phyloP scores from a whole-genome alignment of 2,329 filamentous ascomycete genomes.

The Diplodia corticola region DNA sequence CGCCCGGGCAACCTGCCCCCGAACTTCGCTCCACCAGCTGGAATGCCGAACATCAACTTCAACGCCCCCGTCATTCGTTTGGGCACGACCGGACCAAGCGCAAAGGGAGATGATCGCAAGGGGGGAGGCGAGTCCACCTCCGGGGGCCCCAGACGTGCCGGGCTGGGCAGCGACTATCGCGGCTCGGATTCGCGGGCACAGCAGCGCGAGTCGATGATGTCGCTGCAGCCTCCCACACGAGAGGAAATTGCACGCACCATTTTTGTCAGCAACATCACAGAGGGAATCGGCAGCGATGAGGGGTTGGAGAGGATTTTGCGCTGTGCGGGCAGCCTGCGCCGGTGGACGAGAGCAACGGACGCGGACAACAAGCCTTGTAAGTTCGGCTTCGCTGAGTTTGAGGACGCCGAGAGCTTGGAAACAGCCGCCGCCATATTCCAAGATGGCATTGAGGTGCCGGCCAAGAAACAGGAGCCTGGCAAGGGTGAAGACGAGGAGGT shows the following conservation, averaged over 20 bases:
- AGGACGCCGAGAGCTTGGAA: conserved; percentile 83
- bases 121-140: conserved; percentile 42
- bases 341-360: conserved; percentile 79
- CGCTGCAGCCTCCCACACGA: conserved; percentile 75
- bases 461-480: conserved; percentile 66
- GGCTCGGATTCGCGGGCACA: conserved; percentile 67
- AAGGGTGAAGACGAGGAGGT: conserved; percentile 47
- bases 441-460: conserved; percentile 72
- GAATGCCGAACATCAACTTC: conserved; percentile 98
- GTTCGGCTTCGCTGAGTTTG: conserved; percentile 95
- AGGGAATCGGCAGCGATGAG: conserved; percentile 73
- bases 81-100: conserved; percentile 67
- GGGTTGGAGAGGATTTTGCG: conserved; percentile 76
- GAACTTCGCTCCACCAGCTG: conserved; percentile 84
- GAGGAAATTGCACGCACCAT: conserved; percentile 92
- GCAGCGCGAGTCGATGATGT: conserved; percentile 68
- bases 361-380: conserved; percentile 79
- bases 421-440: conserved; percentile 82
- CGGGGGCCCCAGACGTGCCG: conserved; percentile 42
- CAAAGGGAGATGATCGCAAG: conserved; percentile 50
- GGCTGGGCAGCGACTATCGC: conserved; percentile 56
- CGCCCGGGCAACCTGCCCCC: conserved; percentile 77
- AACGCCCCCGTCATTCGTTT: conserved; percentile 94
- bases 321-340: conserved; percentile 74
- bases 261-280: conserved; percentile 83